These are phyloP conservation scores for Mycogone perniciosa DNA, from an alignment of 2,329 filamentous ascomycete species.

Conservation along the genomic window DNA sequence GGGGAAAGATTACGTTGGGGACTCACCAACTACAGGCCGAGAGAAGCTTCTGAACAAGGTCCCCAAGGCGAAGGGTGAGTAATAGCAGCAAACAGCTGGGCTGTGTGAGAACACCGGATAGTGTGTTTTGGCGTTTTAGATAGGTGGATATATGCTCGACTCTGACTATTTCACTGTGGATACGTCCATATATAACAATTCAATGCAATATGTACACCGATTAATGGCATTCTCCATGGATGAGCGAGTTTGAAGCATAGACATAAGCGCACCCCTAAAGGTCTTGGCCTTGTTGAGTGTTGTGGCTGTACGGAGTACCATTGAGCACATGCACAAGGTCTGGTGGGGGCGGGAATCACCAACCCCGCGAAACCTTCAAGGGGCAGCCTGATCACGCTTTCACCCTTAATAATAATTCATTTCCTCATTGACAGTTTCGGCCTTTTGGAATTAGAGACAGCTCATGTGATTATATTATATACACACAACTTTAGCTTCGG, in stretches of 20 bases:
- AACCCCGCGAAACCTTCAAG: too few relatives aligned
- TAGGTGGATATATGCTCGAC: constrained; percentile 1
- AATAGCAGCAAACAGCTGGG: neutral
- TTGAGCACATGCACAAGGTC: too few relatives aligned
- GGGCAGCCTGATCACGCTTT: too few relatives aligned
- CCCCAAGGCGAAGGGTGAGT: constrained; percentile 42
- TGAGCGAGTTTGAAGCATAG: too few relatives aligned
- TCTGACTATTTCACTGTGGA: neutral
- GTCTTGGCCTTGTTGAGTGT: too few relatives aligned
- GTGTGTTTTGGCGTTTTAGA: constrained; percentile 1
- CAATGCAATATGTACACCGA: neutral
- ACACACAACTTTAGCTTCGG: neutral
- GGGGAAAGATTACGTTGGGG: constrained; percentile 50
- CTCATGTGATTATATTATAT: too few relatives aligned
- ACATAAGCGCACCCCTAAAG: too few relatives aligned
- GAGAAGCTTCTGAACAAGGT: constrained; percentile 34
- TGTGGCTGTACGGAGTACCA: too few relatives aligned
- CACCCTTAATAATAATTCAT: neutral
- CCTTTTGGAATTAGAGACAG: too few relatives aligned
- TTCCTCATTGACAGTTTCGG: neutral
- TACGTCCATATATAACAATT: neutral
- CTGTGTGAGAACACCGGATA: neutral
- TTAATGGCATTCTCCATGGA: too few relatives aligned
- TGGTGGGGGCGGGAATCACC: too few relatives aligned
- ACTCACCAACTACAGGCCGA: constrained; percentile 48